These are phyloP conservation scores for Suhomyces pyralidae DNA, from an alignment of 805 yeast species.

Conservation along the genomic window DNA sequence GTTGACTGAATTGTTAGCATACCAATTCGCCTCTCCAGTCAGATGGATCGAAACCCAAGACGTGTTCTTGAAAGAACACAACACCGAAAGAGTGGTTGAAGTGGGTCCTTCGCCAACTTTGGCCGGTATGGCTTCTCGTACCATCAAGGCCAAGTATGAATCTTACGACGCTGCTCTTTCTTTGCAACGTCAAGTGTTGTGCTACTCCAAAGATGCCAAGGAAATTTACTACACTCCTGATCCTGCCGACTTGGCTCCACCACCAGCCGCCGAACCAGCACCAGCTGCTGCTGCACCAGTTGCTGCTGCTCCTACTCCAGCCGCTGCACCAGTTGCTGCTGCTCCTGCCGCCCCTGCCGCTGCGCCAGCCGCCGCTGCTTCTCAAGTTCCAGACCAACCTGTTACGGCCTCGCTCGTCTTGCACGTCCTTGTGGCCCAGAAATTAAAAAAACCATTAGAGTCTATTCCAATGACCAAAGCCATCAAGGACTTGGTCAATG, in stretches of 20 bases:
- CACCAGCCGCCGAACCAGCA: slow-evolving; percentile 22
- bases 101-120: slow-evolving; percentile 98
- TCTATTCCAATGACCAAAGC: slow-evolving; percentile 87
- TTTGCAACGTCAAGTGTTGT: slow-evolving; percentile 87
- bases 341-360: slow-evolving; percentile 58
- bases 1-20: slow-evolving; percentile 93
- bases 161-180: slow-evolving; percentile 97
- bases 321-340: slow-evolving; percentile 47
- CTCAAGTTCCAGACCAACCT: slow-evolving; percentile 84
- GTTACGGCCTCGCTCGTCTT: slow-evolving; percentile 78
- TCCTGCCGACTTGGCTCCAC: slow-evolving; percentile 52
- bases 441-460: slow-evolving; percentile 86
- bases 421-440: slow-evolving; percentile 91
- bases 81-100: slow-evolving; percentile 96
- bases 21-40: slow-evolving; percentile 98
- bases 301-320: slow-evolving; percentile 40
- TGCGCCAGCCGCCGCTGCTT: slow-evolving; percentile 76
- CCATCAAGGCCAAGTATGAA: slow-evolving; percentile 92
- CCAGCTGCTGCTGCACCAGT: slow-evolving; percentile 52
- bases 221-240: slow-evolving; percentile 94
- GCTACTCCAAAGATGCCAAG: slow-evolving; percentile 94
- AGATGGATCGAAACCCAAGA: slow-evolving; percentile 99
- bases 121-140: slow-evolving; percentile 98
- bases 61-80: slow-evolving; percentile 88
- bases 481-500: slow-evolving; percentile 95